Evolutionary conservation across 2,329 filamentous ascomycete species (phyloP), one percentile per base, ranked within the genome.

Genomic region (Tympanopsis confertula): DNA sequence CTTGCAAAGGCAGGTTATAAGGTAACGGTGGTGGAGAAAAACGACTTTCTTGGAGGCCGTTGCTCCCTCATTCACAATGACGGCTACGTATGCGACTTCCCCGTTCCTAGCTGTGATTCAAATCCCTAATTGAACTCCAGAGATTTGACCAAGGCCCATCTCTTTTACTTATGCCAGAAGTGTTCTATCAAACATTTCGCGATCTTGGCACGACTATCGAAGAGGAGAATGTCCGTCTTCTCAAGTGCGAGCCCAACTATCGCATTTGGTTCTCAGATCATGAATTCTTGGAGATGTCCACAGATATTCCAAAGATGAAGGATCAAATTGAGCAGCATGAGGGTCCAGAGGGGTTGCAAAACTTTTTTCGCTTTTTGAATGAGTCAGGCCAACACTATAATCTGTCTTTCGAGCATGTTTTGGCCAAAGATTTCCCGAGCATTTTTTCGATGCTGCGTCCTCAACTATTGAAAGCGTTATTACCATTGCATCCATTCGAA

Each of bases 11-110:
- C 79, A 2, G 82, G 82, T 28, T 77, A 80, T 53, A 54, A 67
- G 22, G 82, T 86, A n/a, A 86, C 79, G 0, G 77, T 86, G 2
- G 59, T 86, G n/a, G 82, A 87, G 56, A 86, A 86, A 63, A 86
- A 86, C 50, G 61, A 62, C 40, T 83, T 82, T 52, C 78, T 75
- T 0, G 82, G 82, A 35, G 82, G 82, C 3, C 66, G 82, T 39
- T 86, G 81, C 57, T 81, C 74, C 33, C 57, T 86, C 19, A 67
- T 86, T 26, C 61, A 71, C 38, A 61, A 71, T 41, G 59, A 71
- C 35, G 75, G 71, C 39, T 75, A 77, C 54, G 74, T 66, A 49
- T 36, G 57, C 22, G 4, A 38, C 33, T 12, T 29, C 20, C 4
- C 13, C 10, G 5, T 3, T 26, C 19, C 10, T 10, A 39, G 2